Conservation (phyloP, 331 rosid genomes). For the Spiraea crenata region DNA sequence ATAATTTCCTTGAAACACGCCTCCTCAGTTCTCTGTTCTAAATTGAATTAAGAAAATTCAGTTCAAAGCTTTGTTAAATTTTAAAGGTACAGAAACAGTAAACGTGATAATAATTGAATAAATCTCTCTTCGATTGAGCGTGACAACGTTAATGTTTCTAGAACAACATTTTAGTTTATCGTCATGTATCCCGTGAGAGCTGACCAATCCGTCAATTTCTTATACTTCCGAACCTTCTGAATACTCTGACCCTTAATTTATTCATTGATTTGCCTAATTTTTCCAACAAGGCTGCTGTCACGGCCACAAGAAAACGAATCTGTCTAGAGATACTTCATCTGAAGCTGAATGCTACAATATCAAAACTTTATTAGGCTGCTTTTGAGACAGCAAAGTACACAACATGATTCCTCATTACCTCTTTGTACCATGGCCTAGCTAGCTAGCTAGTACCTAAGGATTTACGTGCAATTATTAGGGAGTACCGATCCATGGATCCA, state of each 20-base stretch:
- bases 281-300: constrained; percentile 8
- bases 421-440: no score
- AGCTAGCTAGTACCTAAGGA: no score
- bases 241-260: background rate
- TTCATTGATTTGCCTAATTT: background rate
- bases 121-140: background rate
- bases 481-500: background rate
- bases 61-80: no score
- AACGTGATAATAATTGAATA: background rate
- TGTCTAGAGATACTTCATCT: no score
- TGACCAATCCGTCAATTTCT: background rate
- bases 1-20: no score
- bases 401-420: no score
- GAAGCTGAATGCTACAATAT: no score
- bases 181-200: background rate
- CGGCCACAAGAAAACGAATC: background rate
- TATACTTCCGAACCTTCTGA: constrained; percentile 3
- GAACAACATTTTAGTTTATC: background rate
- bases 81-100: background rate
- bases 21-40: background rate
- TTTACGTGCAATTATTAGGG: no score
- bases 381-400: no score
- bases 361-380: no score
- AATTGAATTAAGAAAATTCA: no score
- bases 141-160: background rate